Base-by-base conservation (phyloP, 345 rosid species). In the Cochlearia excelsa region DNA sequence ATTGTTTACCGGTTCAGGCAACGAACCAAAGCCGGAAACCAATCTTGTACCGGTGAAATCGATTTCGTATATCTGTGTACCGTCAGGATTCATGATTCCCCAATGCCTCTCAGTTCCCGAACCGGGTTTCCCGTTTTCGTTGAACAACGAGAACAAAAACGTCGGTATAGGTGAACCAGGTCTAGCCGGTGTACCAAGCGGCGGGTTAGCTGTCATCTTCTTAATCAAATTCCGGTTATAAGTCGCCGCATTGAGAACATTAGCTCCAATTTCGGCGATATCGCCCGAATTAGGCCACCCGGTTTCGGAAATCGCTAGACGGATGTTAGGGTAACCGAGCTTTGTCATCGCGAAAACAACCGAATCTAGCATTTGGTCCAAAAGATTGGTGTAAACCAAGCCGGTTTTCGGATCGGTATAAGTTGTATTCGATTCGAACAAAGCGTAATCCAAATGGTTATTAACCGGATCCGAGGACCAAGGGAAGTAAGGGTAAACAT, bases 311-410 rank as follows among this genome's bases (percentile, higher is more conserved):
- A 90, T 85, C 0, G 75, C 66, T 1, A 90, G 65, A 30, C 61
- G 70, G 75, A 85, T 63, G 8, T 75, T 37, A 0, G 72, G 78
- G 76, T 59, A 83, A 8, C 95, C 95, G 0, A 87, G 84, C 71
- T 65, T 87, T 30, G 66, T 46, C 80, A 83, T 82, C 2, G 93
- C 95, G 2, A 74, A 82, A 28, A 73, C 44, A 7, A 80, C 61
- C 0, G 88, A 82, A 51, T 90, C 95, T 1, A 86, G 84, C 95
- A 89, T 84, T 65, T 86, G 86, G 77, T 89, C 97, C 1, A 90
- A 68, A 43, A 85, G 78, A 65, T 87, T 90, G 28, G 79, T 74
- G 75, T 90, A 90, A 39, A 57, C 51, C 11, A 85, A 67, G 11
- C 78, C 69, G 51, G 74, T 85, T 9, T 35, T 65, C 0, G 79